Conservation (phyloP, 495 filamentous ascomycete genomes). For the Neurospora discreta region DNA sequence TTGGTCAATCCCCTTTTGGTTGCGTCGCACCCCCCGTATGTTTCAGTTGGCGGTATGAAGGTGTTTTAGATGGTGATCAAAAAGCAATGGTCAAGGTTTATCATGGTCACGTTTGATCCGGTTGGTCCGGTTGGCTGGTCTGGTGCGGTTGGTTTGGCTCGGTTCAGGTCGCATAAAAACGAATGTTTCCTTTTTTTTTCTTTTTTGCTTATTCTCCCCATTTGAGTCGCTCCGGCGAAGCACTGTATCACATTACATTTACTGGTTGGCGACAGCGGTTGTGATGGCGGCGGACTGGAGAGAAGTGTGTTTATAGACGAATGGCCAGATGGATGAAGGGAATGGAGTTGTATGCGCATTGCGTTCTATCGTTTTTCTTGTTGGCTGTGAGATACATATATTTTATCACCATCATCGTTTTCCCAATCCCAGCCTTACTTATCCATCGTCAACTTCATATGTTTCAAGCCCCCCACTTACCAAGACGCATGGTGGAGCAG, state of each 20-base stretch:
- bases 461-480: not conserved
- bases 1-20: not conserved
- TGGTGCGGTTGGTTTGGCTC: not conserved
- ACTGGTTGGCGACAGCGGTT: slow-evolving; percentile 1
- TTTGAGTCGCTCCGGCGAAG: not conserved
- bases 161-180: not conserved
- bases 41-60: not conserved
- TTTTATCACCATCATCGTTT: not conserved
- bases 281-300: not conserved
- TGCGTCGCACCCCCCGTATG: not conserved
- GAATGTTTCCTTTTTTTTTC: not conserved
- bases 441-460: too few species aligned
- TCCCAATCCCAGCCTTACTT: not conserved
- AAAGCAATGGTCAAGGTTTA: not conserved
- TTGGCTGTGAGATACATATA: too few species aligned
- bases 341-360: not conserved
- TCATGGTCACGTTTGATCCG: not conserved
- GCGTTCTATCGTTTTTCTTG: not conserved
- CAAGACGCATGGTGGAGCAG: not conserved
- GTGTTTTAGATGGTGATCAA: not conserved
- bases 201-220: not conserved
- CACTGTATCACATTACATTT: not conserved
- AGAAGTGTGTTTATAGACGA: not conserved
- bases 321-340: slow-evolving; percentile 2
- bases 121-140: not conserved